Evolutionary conservation across 2,329 filamentous ascomycete species (phyloP).

Genomic region (Nemania serpens): DNA sequence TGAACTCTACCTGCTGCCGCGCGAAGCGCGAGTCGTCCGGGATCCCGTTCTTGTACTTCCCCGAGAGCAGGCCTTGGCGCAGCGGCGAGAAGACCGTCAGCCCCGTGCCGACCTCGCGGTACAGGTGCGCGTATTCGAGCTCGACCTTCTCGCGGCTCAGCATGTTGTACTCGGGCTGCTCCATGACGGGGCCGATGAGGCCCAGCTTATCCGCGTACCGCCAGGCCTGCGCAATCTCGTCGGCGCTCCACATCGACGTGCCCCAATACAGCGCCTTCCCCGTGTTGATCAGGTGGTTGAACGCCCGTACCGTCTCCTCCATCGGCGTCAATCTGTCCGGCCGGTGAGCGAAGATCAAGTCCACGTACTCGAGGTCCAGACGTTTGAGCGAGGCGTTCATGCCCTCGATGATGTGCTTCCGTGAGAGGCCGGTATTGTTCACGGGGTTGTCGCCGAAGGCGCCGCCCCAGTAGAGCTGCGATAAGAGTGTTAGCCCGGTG

Average conservation of each 20-base stretch:
- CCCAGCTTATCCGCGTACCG: slow-evolving; percentile 63
- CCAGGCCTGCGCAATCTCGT: slow-evolving; percentile 68
- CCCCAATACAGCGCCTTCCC: slow-evolving; percentile 75
- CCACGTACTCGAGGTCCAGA: slow-evolving; percentile 64
- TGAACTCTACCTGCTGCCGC: slow-evolving; percentile 59
- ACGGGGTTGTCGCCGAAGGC: slow-evolving; percentile 64
- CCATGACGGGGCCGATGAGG: slow-evolving; percentile 66
- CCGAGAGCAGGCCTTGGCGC: slow-evolving; percentile 63
- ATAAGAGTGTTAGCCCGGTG: neutral
- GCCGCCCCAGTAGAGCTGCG: slow-evolving; percentile 66
- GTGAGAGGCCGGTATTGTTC: slow-evolving; percentile 69
- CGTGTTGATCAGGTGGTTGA: slow-evolving; percentile 70
- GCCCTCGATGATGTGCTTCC: slow-evolving; percentile 73
- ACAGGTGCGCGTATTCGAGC: slow-evolving; percentile 64
- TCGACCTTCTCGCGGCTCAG: slow-evolving; percentile 66
- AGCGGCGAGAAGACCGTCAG: slow-evolving; percentile 68
- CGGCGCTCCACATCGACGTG: slow-evolving; percentile 69
- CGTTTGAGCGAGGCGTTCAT: slow-evolving; percentile 63
- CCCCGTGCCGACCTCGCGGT: slow-evolving; percentile 63
- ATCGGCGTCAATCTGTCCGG: slow-evolving; percentile 71
- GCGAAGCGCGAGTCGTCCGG: slow-evolving; percentile 44
- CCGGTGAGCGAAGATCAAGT: slow-evolving; percentile 71
- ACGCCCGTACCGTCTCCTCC: slow-evolving; percentile 71
- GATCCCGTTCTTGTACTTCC: slow-evolving; percentile 69
- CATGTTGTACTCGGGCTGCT: slow-evolving; percentile 71